Evolutionary conservation across 257 asterid species (phyloP).

Genomic region (Solanum chiquidenum): DNA sequence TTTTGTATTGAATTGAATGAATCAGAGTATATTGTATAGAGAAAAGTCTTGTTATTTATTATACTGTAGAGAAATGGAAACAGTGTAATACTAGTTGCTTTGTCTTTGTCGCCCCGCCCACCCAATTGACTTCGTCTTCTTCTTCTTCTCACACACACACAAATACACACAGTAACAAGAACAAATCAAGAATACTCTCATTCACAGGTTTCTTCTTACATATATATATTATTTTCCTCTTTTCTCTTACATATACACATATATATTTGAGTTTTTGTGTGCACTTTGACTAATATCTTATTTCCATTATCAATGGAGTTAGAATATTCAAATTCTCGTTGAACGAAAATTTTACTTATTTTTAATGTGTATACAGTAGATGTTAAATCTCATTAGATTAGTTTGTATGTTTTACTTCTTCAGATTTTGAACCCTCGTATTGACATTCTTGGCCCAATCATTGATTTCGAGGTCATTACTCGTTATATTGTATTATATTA

Average conservation of each 20-base stretch:
- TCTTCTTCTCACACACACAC: not conserved
- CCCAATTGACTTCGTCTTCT: not conserved
- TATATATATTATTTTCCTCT: not conserved
- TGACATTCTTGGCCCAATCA: too few species aligned
- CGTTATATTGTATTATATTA: too few species aligned
- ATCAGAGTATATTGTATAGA: not conserved
- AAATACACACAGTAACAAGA: not conserved
- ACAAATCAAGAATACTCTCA: not conserved
- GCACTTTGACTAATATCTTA: too few species aligned
- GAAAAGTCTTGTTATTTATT: not conserved
- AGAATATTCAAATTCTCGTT: too few species aligned
- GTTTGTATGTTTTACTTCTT: too few species aligned
- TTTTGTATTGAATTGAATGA: not conserved
- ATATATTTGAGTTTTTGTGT: too few species aligned
- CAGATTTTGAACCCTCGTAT: accelerated
- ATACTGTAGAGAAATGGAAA: not conserved
- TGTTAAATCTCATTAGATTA: too few species aligned
- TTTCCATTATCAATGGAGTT: too few species aligned
- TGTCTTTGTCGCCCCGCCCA: not conserved
- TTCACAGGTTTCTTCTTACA: not conserved
- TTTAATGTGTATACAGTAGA: too few species aligned
- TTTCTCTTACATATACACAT: too few species aligned
- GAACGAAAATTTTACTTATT: too few species aligned
- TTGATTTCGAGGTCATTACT: not conserved
- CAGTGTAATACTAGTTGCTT: not conserved